A percentile compares a stretch with the other conserved stretches of the same genome.
These are phyloP conservation scores for Osmanthus fragrans DNA, from an alignment of 257 asterid genomes.

Conservation along the genomic window DNA sequence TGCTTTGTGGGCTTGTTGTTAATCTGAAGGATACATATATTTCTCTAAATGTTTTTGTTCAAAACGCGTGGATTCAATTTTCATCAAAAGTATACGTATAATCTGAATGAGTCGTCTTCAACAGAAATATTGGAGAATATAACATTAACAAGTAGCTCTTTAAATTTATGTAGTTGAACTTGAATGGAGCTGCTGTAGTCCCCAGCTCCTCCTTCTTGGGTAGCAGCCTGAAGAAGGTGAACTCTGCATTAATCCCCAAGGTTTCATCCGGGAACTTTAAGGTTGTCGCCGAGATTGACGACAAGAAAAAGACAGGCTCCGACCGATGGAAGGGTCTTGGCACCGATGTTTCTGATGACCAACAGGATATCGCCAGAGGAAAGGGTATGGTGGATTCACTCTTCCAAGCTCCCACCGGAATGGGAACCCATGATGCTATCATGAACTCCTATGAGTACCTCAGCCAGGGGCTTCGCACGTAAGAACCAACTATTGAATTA, in stretches of 20 bases:
- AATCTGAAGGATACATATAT: no score
- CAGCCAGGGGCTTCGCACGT: slow-evolving; percentile 67
- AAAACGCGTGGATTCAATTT: no score
- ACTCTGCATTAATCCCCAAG: slow-evolving; percentile 31
- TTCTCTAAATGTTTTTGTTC: no score
- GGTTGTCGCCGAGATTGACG: slow-evolving; percentile 48
- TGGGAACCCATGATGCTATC: slow-evolving; percentile 70
- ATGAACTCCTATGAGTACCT: slow-evolving; percentile 71
- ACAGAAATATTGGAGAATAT: neutral
- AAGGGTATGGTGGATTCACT: slow-evolving; percentile 72
- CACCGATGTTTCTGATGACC: slow-evolving; percentile 68
- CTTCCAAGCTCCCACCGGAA: slow-evolving; percentile 74
- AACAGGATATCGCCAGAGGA: slow-evolving; percentile 79
- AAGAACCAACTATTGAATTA: slow-evolving; percentile 11
- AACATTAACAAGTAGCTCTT: neutral
- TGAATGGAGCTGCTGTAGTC: slow-evolving; percentile 44
- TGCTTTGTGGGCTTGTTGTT: no score
- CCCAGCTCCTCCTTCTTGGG: slow-evolving; percentile 62
- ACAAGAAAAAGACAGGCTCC: slow-evolving; percentile 35
- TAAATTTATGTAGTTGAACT: slow-evolving; percentile 39
- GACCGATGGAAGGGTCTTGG: slow-evolving; percentile 75
- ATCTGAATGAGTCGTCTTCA: neutral
- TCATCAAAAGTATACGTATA: no score
- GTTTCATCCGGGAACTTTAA: slow-evolving; percentile 38
- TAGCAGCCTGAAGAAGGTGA: slow-evolving; percentile 45